Evolutionary conservation across 306 rosid species (phyloP), one percentile per base, ranked within the genome.

Genomic region (Oemleria cerasiformis): DNA sequence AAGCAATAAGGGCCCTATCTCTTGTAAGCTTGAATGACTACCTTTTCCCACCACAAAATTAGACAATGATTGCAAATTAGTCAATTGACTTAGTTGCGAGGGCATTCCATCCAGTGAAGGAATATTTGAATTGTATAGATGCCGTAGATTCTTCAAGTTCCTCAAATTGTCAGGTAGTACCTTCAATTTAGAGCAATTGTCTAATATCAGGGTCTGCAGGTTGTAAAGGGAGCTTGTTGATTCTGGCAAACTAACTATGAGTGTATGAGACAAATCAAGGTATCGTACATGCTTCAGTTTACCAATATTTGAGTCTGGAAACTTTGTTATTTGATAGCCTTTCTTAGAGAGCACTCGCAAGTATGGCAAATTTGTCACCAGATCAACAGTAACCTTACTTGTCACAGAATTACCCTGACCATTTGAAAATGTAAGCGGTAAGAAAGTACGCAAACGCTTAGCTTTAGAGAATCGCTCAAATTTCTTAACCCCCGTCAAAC

Each of bases 91-190:
- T 21, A 72, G 68, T 8, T 54, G 67, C n/a, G 34, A 10, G 0
- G 81, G 84, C 78, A 72, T 80, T 16, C 47, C 68, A 17, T 13
- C 41, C 65, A 59, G 15, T 14, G 73, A 55, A 4, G 5, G 41
- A 8, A 72, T 43, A 4, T 17, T 19, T 0, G 0, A 56, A 44
- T 34, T 72, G n/a, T n/a, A n/a, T n/a, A 58, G n/a, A 58, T 58
- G 70, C 0, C 55, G 41, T n/a, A 65, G 40, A 13, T 21, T 65
- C 3, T 11, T 65, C 8, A 65, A 54, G 9, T 65, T 43, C 49
- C 50, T 30, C 30, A 71, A 45, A 10, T 47, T 49, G 21, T 34
- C 25, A 4, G 59, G 54, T 7, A 7, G 16, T 1, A 25, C 43
- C 23, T 39, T 19, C 23, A 58, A 41, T 19, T 25, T 9, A 23